phyloP scores from a whole-genome alignment of 108 stramenopile genomes.

The Hondaea fermentalgiana region DNA sequence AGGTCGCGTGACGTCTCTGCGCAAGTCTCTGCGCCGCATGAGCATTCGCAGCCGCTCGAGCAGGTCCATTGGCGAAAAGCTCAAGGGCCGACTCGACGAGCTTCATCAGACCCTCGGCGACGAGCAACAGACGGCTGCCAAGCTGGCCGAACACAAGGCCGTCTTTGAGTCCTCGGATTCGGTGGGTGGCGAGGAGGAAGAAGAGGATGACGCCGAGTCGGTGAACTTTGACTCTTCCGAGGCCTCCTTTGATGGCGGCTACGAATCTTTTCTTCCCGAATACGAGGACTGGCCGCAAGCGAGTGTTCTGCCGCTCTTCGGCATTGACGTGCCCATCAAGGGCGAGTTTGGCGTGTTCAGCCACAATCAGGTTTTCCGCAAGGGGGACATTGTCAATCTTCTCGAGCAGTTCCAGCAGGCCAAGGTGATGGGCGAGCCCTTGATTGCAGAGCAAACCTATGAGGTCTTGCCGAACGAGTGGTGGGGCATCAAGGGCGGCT shows the following conservation, averaged over 20 bases:
- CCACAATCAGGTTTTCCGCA: background rate
- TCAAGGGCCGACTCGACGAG: too few relatives aligned
- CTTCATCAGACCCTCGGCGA: too few relatives aligned
- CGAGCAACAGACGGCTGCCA: too few relatives aligned
- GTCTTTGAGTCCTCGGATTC: too few relatives aligned
- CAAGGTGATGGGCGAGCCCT: background rate
- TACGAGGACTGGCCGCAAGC: slow-evolving; percentile 1
- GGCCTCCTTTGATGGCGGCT: background rate
- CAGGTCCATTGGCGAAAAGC: too few relatives aligned
- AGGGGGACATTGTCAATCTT: background rate
- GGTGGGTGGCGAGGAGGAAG: too few relatives aligned
- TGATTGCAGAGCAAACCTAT: background rate
- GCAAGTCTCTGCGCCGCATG: background rate
- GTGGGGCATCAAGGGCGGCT: slow-evolving; percentile 17
- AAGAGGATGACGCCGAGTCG: background rate
- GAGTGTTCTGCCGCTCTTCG: background rate
- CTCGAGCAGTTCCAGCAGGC: background rate
- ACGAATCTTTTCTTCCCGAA: background rate
- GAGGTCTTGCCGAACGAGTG: background rate
- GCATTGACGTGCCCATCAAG: background rate
- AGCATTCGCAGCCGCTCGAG: background rate
- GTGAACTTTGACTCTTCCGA: background rate
- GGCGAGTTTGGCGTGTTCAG: background rate
- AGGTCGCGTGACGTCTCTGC: background rate
- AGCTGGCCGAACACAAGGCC: too few relatives aligned